Conservation (phyloP, 306 rosid species). For the Albizia julibrissin region DNA sequence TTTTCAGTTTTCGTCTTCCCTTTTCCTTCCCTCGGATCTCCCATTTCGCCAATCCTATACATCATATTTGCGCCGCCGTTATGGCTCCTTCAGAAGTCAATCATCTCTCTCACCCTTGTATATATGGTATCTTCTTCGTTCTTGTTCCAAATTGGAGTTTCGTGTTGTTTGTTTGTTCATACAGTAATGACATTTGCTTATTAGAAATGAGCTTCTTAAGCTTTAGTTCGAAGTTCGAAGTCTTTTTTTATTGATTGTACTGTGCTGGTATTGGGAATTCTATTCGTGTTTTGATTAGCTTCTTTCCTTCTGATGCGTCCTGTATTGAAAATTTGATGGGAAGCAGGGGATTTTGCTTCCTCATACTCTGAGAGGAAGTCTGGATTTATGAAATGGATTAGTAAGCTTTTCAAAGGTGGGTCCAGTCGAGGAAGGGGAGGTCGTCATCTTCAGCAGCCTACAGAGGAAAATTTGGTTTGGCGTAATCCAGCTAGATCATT, state of each 20-base stretch:
- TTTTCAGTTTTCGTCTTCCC: conserved; percentile 42
- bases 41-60: conserved; percentile 40
- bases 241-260: conserved; percentile 21
- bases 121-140: conserved; percentile 59
- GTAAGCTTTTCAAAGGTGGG: conserved; percentile 78
- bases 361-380: conserved; percentile 85
- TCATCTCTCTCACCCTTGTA: conserved; percentile 85
- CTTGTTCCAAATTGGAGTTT: conserved; percentile 3
- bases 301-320: conserved; percentile 4
- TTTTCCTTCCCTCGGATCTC: conserved; percentile 21
- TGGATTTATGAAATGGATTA: conserved; percentile 92
- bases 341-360: conserved; percentile 82
- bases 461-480: conserved; percentile 76
- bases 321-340: conserved; percentile 36
- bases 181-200: conserved; percentile 9
- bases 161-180: conserved; percentile 5
- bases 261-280: conserved; percentile 8
- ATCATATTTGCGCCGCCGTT: conserved; percentile 17
- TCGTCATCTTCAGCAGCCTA: conserved; percentile 57
- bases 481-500: conserved; percentile 63
- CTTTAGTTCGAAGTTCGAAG: conserved; percentile 3
- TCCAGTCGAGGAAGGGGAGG: conserved; percentile 52
- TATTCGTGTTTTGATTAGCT: not conserved
- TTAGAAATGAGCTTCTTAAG: conserved; percentile 17
- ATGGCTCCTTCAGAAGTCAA: conserved; percentile 74